Conservation (phyloP, 805 yeast species). For the Myxozyma neglecta region DNA sequence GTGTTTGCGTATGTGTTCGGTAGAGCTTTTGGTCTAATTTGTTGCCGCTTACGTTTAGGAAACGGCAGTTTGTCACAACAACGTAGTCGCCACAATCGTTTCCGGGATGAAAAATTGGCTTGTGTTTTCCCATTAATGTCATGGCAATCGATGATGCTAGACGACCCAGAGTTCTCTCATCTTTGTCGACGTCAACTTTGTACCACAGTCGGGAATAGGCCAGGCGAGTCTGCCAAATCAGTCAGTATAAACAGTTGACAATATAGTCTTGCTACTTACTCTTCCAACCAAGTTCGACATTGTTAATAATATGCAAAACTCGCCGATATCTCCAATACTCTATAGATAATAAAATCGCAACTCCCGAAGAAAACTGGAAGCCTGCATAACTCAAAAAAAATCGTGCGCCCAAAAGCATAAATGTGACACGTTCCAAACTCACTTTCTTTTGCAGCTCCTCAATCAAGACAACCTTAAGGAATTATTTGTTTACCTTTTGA, state of each 20-base stretch:
- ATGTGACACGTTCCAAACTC: no score
- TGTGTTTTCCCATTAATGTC: constrained; percentile 93
- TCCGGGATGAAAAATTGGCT: constrained; percentile 78
- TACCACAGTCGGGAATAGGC: constrained; percentile 92
- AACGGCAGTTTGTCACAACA: constrained; percentile 89
- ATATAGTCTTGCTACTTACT: constrained; percentile 29
- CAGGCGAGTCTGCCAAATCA: constrained; percentile 52
- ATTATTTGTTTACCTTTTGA: no score
- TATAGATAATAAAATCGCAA: not conserved
- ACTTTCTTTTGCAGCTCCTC: no score
- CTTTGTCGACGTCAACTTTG: constrained; percentile 86
- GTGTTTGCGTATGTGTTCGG: constrained; percentile 85
- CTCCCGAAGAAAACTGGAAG: not conserved
- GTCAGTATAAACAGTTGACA: not conserved
- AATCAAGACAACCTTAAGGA: no score
- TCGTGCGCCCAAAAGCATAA: no score
- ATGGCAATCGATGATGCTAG: constrained; percentile 85
- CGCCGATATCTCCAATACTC: not conserved
- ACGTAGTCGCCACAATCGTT: constrained; percentile 95
- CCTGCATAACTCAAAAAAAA: no score
- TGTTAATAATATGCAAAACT: not conserved
- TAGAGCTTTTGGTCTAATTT: constrained; percentile 78
- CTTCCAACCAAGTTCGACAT: constrained; percentile 47
- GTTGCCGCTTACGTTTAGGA: constrained; percentile 78
- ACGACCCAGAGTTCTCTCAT: constrained; percentile 84